phyloP scores from a whole-genome alignment of 768 basidiomycete species.

The Porpolomopsis calyptriformis region DNA sequence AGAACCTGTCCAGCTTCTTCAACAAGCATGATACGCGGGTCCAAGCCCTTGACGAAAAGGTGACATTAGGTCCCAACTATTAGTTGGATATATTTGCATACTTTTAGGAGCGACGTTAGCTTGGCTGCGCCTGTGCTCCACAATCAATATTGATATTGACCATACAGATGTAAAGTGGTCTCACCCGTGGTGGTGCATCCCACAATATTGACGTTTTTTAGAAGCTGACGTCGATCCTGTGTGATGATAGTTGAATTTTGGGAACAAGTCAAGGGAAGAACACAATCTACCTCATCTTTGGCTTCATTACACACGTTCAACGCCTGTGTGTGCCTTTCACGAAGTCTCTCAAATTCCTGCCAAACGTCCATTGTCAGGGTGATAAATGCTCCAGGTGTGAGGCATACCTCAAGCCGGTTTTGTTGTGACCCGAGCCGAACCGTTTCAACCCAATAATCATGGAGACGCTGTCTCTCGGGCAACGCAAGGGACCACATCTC shows the following conservation, averaged over 20 bases:
- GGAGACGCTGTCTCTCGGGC: slow-evolving; percentile 35
- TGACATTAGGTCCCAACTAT: neutral
- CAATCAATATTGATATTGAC: neutral
- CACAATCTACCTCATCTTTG: slow-evolving; percentile 41
- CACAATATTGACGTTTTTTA: slow-evolving; percentile 48
- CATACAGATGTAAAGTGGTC: neutral
- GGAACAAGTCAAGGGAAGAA: neutral
- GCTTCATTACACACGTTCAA: slow-evolving; percentile 33
- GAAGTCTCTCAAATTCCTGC: slow-evolving; percentile 34
- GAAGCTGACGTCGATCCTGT: slow-evolving; percentile 46
- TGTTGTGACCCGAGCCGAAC: slow-evolving; percentile 22
- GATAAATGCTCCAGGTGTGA: neutral
- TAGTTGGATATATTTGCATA: slow-evolving; percentile 14
- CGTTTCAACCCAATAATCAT: slow-evolving; percentile 36
- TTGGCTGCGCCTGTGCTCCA: slow-evolving; percentile 61
- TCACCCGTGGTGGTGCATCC: slow-evolving; percentile 71
- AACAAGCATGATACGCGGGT: slow-evolving; percentile 53
- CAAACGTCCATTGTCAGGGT: slow-evolving; percentile 17
- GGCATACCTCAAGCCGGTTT: slow-evolving; percentile 11
- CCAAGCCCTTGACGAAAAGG: slow-evolving; percentile 33
- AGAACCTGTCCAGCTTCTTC: slow-evolving; percentile 80
- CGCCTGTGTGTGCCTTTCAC: slow-evolving; percentile 19
- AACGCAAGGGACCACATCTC: slow-evolving; percentile 47
- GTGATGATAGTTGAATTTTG: neutral
- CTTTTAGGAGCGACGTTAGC: slow-evolving; percentile 45